Percentiles rank a stretch among this genome's conserved stretches.
These are phyloP conservation scores for Rhodotorula toruloides DNA, from an alignment of 768 basidiomycete genomes.

Conservation along the genomic window DNA sequence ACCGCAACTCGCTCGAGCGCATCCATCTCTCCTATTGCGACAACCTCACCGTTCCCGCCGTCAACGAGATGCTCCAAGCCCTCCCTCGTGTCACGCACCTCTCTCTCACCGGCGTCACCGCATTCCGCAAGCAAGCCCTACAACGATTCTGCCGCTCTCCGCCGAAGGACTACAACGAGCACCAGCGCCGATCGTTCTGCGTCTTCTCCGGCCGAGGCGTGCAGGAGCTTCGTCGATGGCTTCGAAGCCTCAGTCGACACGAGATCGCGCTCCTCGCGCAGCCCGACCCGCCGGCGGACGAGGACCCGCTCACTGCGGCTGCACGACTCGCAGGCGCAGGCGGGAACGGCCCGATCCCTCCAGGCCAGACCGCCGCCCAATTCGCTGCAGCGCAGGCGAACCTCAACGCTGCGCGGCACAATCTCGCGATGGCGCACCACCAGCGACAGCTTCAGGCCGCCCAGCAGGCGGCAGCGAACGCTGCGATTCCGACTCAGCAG, in stretches of 20 bases:
- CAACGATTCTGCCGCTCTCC: constrained; percentile 85
- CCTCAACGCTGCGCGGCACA: too few relatives aligned
- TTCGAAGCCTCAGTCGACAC: constrained; percentile 45
- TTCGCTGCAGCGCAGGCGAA: too few relatives aligned
- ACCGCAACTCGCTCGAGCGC: constrained; percentile 80
- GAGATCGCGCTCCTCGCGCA: constrained; percentile 4
- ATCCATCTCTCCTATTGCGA: constrained; percentile 97
- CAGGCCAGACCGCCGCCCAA: too few relatives aligned
- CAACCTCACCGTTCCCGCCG: constrained; percentile 82
- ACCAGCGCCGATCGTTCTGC: constrained; percentile 84
- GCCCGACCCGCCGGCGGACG: constrained; percentile 15
- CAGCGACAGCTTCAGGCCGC: background rate
- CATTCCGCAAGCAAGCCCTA: constrained; percentile 76
- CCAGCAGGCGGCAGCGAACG: background rate
- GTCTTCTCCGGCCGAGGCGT: constrained; percentile 94
- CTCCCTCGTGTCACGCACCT: constrained; percentile 89
- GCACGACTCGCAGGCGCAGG: too few relatives aligned
- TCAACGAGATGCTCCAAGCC: constrained; percentile 81
- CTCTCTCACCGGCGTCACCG: constrained; percentile 91
- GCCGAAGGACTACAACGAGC: constrained; percentile 81
- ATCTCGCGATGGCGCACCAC: too few relatives aligned
- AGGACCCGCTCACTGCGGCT: background rate
- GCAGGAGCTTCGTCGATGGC: constrained; percentile 67
- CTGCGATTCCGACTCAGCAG: constrained; percentile 1
- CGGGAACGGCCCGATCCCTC: too few relatives aligned